Evolutionary conservation across 2,329 filamentous ascomycete species (phyloP), one percentile per base, ranked within the genome.

Genomic region (Colletotrichum sp.): DNA sequence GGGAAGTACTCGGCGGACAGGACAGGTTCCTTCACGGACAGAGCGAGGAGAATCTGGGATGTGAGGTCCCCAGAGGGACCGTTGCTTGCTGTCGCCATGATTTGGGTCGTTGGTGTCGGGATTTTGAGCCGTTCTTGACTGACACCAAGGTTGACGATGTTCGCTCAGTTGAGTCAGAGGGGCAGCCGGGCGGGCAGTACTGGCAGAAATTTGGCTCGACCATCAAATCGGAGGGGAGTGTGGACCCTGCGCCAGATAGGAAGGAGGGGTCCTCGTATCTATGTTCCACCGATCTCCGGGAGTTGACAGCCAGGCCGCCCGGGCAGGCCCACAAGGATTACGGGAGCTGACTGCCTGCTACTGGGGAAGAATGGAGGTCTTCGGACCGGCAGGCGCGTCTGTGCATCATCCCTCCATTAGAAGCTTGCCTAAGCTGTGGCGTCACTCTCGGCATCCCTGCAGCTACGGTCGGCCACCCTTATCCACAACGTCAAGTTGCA

Each of bases 1-100:
- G 94, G 92, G 87, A 96, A 96, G 81, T 90, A 89, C 81, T 95
- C 91, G 81, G 88, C 88, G 69, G 95, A 95, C 80, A 93, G 86
- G 79, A 96, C 87, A 61, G 93, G 90, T 79, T 93, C 91, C 77
- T 91, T 86, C 81, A 90, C 87, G 83, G 90, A 89, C 80, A 96
- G 88, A 71, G 91, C 90, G 77, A 92, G 89, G 80, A 96, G 90
- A 79, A 96, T 89, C 81, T 92, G 87, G 72, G 89, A 87, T 76
- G 91, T 89, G 81, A 95, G 87, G 82, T 95, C 93, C 84, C 87
- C 87, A 36, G 83, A 81, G 34, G 84, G 81, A 65, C 77, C 80
- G 69, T 79, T 78, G 78, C 81, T 84, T 78, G 82, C 82, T 79
- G 82, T 84, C 78, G 87, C 86, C 89, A 90, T 90, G 72, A 72